Percentiles rank a stretch among this genome's conserved stretches.
These are phyloP conservation scores for Inga leiocalycina DNA, from an alignment of 306 rosid species.

Conservation along the genomic window DNA sequence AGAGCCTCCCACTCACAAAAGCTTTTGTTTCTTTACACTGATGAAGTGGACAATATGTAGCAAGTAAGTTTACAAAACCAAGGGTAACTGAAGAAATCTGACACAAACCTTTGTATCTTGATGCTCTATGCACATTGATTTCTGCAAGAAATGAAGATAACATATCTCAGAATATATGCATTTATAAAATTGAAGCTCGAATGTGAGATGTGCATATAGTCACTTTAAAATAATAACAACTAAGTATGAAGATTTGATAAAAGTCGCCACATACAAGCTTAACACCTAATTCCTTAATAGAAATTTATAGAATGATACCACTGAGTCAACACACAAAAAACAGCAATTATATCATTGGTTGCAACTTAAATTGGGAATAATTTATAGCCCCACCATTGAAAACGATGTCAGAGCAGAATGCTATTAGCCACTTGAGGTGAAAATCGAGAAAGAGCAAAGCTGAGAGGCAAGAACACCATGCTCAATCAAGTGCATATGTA, in stretches of 20 bases:
- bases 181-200: background rate
- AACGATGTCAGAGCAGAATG: background rate
- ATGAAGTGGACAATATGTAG: background rate
- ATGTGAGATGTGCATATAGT: slow-evolving; percentile 9
- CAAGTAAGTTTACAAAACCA: slow-evolving; percentile 23
- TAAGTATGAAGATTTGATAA: background rate
- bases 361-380: background rate
- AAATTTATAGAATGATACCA: background rate
- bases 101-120: slow-evolving; percentile 78
- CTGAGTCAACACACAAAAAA: background rate
- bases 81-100: slow-evolving; percentile 14
- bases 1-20: slow-evolving; percentile 10
- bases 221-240: background rate
- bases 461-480: background rate
- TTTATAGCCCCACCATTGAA: background rate
- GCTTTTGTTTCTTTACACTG: slow-evolving; percentile 1
- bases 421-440: background rate
- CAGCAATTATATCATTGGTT: background rate
- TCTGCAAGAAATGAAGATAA: slow-evolving; percentile 58
- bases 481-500: background rate
- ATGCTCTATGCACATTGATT: slow-evolving; percentile 76
- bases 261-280: background rate
- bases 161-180: slow-evolving; percentile 22
- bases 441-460: background rate
- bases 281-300: slow-evolving; percentile 3